Evolutionary conservation across 2,329 filamentous ascomycete species (phyloP).

Genomic region (Ceratocystis alfenasii): DNA sequence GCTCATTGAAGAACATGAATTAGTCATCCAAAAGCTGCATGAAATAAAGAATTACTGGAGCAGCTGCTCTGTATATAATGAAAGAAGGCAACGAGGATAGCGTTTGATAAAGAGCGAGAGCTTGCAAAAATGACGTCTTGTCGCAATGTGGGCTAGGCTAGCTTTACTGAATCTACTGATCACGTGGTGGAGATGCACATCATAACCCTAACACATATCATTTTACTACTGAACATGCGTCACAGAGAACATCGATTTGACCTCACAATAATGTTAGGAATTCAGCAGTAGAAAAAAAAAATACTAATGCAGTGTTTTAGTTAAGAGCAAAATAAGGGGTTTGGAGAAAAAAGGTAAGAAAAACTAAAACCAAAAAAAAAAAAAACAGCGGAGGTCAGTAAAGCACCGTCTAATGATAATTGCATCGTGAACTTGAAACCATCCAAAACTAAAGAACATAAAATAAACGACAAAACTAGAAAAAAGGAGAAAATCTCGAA

Average conservation of each 20-base stretch:
- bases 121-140: constrained; percentile 1
- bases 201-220: neutral
- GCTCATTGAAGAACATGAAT: neutral
- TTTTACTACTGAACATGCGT: neutral
- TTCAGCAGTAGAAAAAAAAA: neutral
- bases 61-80: neutral
- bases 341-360: neutral
- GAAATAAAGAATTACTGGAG: neutral
- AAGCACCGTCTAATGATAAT: constrained; percentile 2
- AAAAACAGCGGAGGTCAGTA: neutral
- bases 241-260: too few species aligned
- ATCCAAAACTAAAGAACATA: neutral
- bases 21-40: neutral
- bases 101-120: neutral
- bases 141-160: neutral
- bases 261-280: too few species aligned
- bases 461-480: neutral
- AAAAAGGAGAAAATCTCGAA: neutral
- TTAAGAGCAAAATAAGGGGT: neutral
- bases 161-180: too few species aligned
- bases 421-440: neutral
- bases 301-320: neutral
- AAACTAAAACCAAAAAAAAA: neutral
- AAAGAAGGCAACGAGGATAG: neutral
- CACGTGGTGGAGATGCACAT: neutral